phyloP scores from a whole-genome alignment of 2,329 filamentous ascomycete species.

The Tolypocladium pustulatum region DNA sequence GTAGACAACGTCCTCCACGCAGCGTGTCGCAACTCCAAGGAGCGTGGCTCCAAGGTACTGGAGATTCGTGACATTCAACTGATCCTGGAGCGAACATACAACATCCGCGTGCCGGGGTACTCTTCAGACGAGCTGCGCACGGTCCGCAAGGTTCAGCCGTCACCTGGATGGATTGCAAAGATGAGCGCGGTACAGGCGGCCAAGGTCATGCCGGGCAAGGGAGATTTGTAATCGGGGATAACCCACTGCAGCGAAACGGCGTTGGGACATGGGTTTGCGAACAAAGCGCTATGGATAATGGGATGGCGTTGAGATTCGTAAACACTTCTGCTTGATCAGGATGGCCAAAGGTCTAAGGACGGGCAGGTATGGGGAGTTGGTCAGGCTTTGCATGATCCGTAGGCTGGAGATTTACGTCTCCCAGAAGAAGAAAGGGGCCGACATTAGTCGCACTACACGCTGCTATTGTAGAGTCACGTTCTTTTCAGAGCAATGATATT shows the following conservation, averaged over 20 bases:
- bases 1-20: slow-evolving; percentile 82
- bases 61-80: slow-evolving; percentile 83
- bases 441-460: background rate
- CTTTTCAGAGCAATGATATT: background rate
- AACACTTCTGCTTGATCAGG: background rate
- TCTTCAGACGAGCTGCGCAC: slow-evolving; percentile 89
- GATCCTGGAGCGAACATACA: slow-evolving; percentile 74
- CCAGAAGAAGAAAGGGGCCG: no score
- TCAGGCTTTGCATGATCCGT: background rate
- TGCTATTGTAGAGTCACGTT: background rate
- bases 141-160: slow-evolving; percentile 85
- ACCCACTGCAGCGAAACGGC: background rate
- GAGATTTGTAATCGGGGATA: slow-evolving; percentile 22
- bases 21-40: slow-evolving; percentile 85
- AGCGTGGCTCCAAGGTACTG: slow-evolving; percentile 79
- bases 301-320: slow-evolving; percentile 5
- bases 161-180: slow-evolving; percentile 85
- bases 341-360: background rate
- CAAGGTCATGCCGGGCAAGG: slow-evolving; percentile 62
- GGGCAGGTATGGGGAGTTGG: background rate
- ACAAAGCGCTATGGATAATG: background rate
- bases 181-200: slow-evolving; percentile 94
- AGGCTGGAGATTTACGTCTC: background rate
- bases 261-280: background rate
- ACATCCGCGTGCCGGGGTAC: slow-evolving; percentile 88